Conservation (phyloP, 2,329 filamentous ascomycete species). For the Dactylella cylindrospora region DNA sequence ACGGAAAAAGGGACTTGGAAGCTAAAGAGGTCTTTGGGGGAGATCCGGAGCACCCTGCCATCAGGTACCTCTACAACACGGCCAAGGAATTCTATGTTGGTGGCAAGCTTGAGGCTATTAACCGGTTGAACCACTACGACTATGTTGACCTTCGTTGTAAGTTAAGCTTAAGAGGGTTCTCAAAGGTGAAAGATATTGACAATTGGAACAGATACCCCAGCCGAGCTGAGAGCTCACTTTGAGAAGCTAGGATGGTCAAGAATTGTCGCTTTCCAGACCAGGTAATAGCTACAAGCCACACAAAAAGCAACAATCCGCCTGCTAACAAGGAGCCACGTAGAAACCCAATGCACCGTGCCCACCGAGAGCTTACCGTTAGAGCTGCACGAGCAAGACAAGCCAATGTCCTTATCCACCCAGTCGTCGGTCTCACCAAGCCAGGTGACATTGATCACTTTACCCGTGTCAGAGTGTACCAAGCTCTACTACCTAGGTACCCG, state of each 20-base stretch:
- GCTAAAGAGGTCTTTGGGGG: constrained; percentile 93
- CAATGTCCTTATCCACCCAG: constrained; percentile 98
- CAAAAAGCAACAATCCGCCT: neutral
- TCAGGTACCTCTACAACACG: constrained; percentile 81
- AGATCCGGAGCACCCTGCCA: constrained; percentile 85
- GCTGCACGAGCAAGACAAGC: constrained; percentile 93
- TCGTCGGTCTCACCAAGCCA: constrained; percentile 97
- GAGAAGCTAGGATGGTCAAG: constrained; percentile 99
- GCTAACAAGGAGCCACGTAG: constrained; percentile 52
- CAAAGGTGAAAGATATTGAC: constrained; percentile 16
- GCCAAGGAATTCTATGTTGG: constrained; percentile 89
- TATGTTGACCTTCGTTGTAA: constrained; percentile 92
- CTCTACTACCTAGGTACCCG: constrained; percentile 90
- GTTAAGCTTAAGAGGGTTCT: constrained; percentile 50
- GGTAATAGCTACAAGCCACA: constrained; percentile 46
- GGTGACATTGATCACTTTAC: constrained; percentile 99
- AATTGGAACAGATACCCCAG: constrained; percentile 70
- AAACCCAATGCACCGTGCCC: constrained; percentile 99
- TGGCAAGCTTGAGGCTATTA: constrained; percentile 92
- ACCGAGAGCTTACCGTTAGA: constrained; percentile 95
- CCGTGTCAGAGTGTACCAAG: constrained; percentile 97
- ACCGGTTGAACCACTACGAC: constrained; percentile 96
- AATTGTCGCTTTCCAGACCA: constrained; percentile 98
- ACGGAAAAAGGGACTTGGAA: constrained; percentile 69
- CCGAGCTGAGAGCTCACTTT: constrained; percentile 92